Base-by-base conservation (phyloP, 495 filamentous ascomycete species). In the Lasiosphaeria miniovina region DNA sequence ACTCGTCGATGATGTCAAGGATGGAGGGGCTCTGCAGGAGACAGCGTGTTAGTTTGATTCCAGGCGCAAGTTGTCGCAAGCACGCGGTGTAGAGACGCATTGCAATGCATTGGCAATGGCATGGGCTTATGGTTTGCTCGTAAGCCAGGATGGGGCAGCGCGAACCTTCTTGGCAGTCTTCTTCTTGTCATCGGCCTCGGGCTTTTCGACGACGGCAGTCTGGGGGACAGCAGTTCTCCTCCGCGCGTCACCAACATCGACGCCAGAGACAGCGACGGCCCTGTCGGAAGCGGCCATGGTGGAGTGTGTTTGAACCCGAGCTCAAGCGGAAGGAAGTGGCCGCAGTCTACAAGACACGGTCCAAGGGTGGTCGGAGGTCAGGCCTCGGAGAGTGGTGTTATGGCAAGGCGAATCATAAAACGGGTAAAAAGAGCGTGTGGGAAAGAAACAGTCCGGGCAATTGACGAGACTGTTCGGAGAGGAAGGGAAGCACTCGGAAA, bases 1-100 rank as follows among this genome's bases (percentile, higher is more conserved):
- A 93, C 67, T 86, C 78, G 70, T 88, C 86, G 51, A 96, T 82
- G 52, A 84, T 77, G 52, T 86, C 71, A 48, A 91, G 74, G 57
- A 88, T 43, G n/a, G 78, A 79, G 51, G 80, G 76, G 57, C 71
- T 66, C 76, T 80, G 64, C 7, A n/a, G 24, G 36, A 35, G 54
- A 50, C 56, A 57, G 55, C 32, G 24, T 24, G 49, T 68, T 51
- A 63, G 65, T 50, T 32, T 49, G 41, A 36, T 32, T 12, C 38
- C 32, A 38, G 49, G 32, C 48, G 41, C 46, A 45, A 49, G 34
- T 32, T 35, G 38, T 48, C 40, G 40, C 50, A 52, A 34, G 34
- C 8, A 11, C 5, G 34, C 50, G 40, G 10, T 5, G 6, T 14
- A 48, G 45, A 4, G 11, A 36, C 24, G 9, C 31, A 43, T 48